Conservation (phyloP, 257 asterid genomes). For the Solanum ahanhuiri region DNA sequence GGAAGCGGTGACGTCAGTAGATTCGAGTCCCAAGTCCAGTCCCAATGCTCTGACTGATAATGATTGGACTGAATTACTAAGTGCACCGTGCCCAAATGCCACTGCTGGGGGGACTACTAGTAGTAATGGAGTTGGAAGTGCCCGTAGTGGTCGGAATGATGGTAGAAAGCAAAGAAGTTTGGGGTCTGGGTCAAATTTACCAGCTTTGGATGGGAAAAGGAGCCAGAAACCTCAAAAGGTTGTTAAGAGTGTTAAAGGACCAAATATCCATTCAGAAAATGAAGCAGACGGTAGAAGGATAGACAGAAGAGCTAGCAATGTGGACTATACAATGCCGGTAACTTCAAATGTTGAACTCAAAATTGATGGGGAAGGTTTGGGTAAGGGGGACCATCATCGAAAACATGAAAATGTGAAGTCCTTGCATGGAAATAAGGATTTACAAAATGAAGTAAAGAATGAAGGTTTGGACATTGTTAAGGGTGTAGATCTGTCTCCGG, state of each 20-base stretch:
- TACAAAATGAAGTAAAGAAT: conserved; percentile 12
- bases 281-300: conserved; percentile 23
- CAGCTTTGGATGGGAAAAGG: conserved; percentile 22
- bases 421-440: conserved; percentile 12
- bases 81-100: conserved; percentile 52
- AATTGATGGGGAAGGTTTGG: conserved; percentile 23
- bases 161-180: conserved; percentile 31
- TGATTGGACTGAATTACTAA: conserved; percentile 92
- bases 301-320: conserved; percentile 31
- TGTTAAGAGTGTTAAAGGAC: conserved; percentile 37
- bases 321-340: conserved; percentile 30
- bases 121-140: conserved; percentile 31
- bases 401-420: conserved; percentile 11
- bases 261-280: conserved; percentile 32
- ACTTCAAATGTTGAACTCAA: conserved; percentile 29
- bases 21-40: conserved; percentile 28
- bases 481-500: conserved; percentile 21
- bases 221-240: conserved; percentile 34
- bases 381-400: conserved; percentile 24
- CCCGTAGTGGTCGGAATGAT: conserved; percentile 32
- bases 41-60: conserved; percentile 42
- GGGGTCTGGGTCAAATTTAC: conserved; percentile 30
- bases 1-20: conserved; percentile 23
- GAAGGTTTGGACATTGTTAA: conserved; percentile 21
- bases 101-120: conserved; percentile 16